A percentile compares a stretch with the other conserved stretches of the same genome.
Evolutionary conservation across 306 rosid species (phyloP).

Genomic region (Fagus crenata): DNA sequence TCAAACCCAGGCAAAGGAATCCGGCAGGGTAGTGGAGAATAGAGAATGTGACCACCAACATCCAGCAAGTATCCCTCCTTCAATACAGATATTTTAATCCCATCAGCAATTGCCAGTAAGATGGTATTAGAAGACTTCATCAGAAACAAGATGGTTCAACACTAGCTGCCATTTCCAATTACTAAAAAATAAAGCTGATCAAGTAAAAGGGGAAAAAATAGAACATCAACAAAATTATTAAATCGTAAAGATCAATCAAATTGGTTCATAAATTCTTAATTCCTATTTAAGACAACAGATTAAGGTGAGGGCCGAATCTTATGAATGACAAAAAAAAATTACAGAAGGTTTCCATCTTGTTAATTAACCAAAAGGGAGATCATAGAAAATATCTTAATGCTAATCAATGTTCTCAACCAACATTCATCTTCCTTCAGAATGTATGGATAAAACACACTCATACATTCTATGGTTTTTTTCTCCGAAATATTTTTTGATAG

Average conservation of each 20-base stretch:
- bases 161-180: background rate
- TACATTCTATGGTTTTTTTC: background rate
- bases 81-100: conserved; percentile 35
- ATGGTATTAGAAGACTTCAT: conserved; percentile 8
- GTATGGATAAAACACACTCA: background rate
- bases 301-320: background rate
- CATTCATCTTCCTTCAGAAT: no score
- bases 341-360: background rate
- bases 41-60: conserved; percentile 74
- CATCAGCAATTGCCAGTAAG: conserved; percentile 22
- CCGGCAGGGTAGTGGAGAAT: conserved; percentile 85
- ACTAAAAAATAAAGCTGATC: background rate
- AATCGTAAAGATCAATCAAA: background rate
- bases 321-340: background rate
- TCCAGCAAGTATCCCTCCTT: conserved; percentile 82
- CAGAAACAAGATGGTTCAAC: conserved; percentile 8
- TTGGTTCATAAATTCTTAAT: background rate
- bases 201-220: background rate
- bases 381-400: background rate
- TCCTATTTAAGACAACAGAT: background rate
- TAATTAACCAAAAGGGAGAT: background rate
- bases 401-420: background rate
- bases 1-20: conserved; percentile 86
- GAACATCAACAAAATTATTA: background rate
- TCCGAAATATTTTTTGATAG: background rate